Evolutionary conservation across 495 filamentous ascomycete genomes (phyloP).

Genomic region (Xylaria sp.): DNA sequence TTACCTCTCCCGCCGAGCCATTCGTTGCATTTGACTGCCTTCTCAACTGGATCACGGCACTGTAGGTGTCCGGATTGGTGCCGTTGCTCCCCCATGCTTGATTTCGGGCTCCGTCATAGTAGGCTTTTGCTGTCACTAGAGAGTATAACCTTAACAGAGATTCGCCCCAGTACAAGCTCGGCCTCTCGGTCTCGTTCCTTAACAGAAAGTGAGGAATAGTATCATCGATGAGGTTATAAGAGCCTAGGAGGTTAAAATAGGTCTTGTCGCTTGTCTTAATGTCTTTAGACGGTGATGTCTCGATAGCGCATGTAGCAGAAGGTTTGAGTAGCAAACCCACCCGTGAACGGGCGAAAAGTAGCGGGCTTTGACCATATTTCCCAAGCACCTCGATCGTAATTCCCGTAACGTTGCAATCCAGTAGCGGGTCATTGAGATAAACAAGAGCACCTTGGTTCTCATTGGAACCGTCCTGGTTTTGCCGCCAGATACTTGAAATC

Average conservation of each 20-base stretch:
- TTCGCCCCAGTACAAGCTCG: conserved; percentile 6
- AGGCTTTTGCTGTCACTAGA: background rate
- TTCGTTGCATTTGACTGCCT: conserved; percentile 1
- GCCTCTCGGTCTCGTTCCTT: background rate
- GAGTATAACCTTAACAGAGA: background rate
- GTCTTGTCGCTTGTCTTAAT: background rate
- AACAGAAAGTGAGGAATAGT: background rate
- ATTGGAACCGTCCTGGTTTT: background rate
- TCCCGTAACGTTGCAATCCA: conserved; percentile 7
- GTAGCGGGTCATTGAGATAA: background rate
- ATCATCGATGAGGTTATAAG: conserved; percentile 10
- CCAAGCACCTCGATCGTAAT: background rate
- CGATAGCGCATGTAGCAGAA: conserved; percentile 4
- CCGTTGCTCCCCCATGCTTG: background rate
- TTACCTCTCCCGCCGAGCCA: background rate
- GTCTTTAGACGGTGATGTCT: background rate
- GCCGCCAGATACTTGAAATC: background rate
- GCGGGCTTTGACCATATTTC: background rate
- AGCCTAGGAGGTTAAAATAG: background rate
- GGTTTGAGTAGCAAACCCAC: background rate
- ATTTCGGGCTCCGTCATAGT: background rate
- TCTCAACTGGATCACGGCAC: background rate
- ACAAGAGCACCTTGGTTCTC: background rate
- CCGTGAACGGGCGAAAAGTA: background rate
- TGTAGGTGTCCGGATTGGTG: background rate